phyloP scores from a whole-genome alignment of 805 yeast species.

The Nakazawaea laoshanensis region DNA sequence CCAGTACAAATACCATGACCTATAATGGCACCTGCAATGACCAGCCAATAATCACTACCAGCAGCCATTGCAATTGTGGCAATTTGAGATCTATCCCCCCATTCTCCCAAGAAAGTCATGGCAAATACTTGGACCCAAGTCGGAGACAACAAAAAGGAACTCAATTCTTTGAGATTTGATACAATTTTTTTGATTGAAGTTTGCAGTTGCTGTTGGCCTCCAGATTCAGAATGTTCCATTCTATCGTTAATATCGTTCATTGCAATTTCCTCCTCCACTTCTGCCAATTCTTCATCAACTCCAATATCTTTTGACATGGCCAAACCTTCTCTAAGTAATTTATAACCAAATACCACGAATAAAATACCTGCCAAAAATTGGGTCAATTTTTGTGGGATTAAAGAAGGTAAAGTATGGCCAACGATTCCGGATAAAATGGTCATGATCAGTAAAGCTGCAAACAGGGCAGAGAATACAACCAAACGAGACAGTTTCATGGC shows the following conservation, averaged over 20 bases:
- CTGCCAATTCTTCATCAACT: constrained; percentile 92
- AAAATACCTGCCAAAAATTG: constrained; percentile 74
- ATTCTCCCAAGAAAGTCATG: constrained; percentile 95
- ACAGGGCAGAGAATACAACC: constrained; percentile 85
- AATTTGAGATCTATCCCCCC: constrained; percentile 98
- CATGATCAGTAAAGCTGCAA: constrained; percentile 80
- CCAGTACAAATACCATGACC: constrained; percentile 88
- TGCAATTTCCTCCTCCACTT: constrained; percentile 90
- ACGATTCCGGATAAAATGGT: constrained; percentile 83
- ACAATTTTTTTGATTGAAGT: not conserved
- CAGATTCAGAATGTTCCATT: constrained; percentile 54
- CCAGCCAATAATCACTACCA: constrained; percentile 84
- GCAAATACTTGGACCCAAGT: constrained; percentile 89
- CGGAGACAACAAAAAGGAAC: constrained; percentile 68
- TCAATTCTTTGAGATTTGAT: constrained; percentile 41
- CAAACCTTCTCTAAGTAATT: constrained; percentile 71
- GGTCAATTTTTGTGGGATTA: constrained; percentile 73
- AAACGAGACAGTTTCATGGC: constrained; percentile 87
- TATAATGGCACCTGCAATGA: constrained; percentile 77
- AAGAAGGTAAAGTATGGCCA: constrained; percentile 84
- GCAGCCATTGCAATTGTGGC: constrained; percentile 99
- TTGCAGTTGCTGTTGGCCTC: constrained; percentile 17
- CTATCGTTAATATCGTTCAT: constrained; percentile 44
- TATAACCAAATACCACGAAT: constrained; percentile 77
- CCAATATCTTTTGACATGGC: constrained; percentile 76